These are phyloP conservation scores for Spencermartinsiella europaea DNA, from an alignment of 805 yeast species.

Conservation along the genomic window DNA sequence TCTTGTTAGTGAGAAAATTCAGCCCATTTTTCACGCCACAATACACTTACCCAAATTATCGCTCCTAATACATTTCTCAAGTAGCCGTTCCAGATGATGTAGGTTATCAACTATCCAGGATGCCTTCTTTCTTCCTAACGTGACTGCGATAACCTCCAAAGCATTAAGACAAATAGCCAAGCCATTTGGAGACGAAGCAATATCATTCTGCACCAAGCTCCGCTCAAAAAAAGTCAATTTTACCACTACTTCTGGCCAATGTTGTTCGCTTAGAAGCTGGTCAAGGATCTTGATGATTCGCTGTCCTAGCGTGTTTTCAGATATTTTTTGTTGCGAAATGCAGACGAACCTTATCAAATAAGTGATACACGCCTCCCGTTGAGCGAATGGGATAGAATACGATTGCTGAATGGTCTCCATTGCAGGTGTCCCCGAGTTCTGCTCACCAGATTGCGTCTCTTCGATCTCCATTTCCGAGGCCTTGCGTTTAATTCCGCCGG, in stretches of 20 bases:
- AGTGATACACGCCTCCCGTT: slow-evolving; percentile 85
- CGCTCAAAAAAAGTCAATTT: slow-evolving; percentile 84
- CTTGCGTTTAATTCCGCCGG: slow-evolving; percentile 6
- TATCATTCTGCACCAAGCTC: slow-evolving; percentile 73
- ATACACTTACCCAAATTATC: slow-evolving; percentile 49
- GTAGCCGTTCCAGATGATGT: slow-evolving; percentile 59
- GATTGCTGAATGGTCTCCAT: slow-evolving; percentile 39
- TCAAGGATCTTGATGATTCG: slow-evolving; percentile 76
- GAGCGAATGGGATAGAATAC: slow-evolving; percentile 65
- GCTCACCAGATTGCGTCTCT: neutral
- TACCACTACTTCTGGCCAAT: slow-evolving; percentile 88
- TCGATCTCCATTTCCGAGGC: slow-evolving; percentile 8
- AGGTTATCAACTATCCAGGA: slow-evolving; percentile 77
- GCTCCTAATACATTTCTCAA: slow-evolving; percentile 76
- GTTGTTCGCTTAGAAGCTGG: slow-evolving; percentile 60
- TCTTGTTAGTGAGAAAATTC: slow-evolving; percentile 4
- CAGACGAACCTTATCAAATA: slow-evolving; percentile 85
- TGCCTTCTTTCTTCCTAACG: slow-evolving; percentile 68
- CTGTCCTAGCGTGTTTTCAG: slow-evolving; percentile 77
- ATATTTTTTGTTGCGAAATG: slow-evolving; percentile 75
- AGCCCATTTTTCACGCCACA: too few relatives aligned
- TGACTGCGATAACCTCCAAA: slow-evolving; percentile 78
- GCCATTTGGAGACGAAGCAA: slow-evolving; percentile 46
- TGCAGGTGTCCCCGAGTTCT: slow-evolving; percentile 2
- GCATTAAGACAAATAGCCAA: slow-evolving; percentile 85